phyloP scores from a whole-genome alignment of 106 monocot species.

The Xerophyta viscosa region DNA sequence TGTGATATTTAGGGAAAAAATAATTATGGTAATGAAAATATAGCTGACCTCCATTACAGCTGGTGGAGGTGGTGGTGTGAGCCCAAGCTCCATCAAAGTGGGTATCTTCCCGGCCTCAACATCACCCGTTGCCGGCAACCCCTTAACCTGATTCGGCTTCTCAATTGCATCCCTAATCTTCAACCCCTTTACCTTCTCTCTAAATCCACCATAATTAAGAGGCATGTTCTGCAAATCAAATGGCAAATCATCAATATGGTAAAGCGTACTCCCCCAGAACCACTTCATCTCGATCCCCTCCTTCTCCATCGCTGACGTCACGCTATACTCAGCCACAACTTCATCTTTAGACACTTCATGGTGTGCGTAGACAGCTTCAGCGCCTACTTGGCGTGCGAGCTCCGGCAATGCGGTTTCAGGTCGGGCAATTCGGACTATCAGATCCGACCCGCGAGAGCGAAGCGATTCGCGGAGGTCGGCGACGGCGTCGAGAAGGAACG shows the following conservation, averaged over 20 bases:
- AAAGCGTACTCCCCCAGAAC: constrained; percentile 97
- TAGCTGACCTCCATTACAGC: constrained; percentile 27
- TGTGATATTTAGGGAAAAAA: not conserved
- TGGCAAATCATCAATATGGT: constrained; percentile 86
- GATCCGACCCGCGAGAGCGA: constrained; percentile 68
- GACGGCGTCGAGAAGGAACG: constrained; percentile 79
- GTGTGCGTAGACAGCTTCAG: constrained; percentile 81
- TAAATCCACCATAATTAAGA: constrained; percentile 83
- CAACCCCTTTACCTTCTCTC: constrained; percentile 62
- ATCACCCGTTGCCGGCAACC: constrained; percentile 59
- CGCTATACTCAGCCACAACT: constrained; percentile 65
- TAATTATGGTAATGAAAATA: not conserved
- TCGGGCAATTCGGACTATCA: constrained; percentile 77
- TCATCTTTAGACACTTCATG: constrained; percentile 77
- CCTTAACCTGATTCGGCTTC: constrained; percentile 72
- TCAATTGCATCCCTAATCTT: constrained; percentile 65
- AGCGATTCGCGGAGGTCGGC: constrained; percentile 40
- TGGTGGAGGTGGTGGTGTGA: constrained; percentile 39
- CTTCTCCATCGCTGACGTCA: constrained; percentile 71
- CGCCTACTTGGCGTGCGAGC: constrained; percentile 63
- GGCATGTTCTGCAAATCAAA: constrained; percentile 85
- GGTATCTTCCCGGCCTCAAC: constrained; percentile 92
- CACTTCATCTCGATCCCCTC: constrained; percentile 95
- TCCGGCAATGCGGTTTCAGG: constrained; percentile 70
- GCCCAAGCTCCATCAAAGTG: constrained; percentile 72